These are phyloP conservation scores for Phytophthora palmivora DNA, from an alignment of 352 stramenopile genomes.

Conservation along the genomic window DNA sequence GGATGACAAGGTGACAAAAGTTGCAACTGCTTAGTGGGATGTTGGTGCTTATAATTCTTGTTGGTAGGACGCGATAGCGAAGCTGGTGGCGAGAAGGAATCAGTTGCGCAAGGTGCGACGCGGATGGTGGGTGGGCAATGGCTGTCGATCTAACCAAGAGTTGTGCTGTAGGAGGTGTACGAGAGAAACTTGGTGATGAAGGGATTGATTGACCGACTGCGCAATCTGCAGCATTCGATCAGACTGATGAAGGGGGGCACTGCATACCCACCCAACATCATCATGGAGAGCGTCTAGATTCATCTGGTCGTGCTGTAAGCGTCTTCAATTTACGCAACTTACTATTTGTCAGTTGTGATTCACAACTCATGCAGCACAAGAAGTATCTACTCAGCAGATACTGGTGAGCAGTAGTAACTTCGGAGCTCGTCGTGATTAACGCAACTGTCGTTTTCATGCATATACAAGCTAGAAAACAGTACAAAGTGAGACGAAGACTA, in stretches of 20 bases:
- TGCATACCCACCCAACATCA: conserved; percentile 58
- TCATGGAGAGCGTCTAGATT: conserved; percentile 83
- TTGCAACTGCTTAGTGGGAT: conserved; percentile 3
- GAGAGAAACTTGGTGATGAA: conserved; percentile 90
- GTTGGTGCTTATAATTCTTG: conserved; percentile 2
- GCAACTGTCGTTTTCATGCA: too few species aligned
- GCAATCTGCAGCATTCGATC: conserved; percentile 81
- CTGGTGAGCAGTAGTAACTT: too few species aligned
- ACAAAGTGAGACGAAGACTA: too few species aligned
- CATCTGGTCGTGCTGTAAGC: background rate
- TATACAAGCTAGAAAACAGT: too few species aligned
- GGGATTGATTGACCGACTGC: conserved; percentile 80
- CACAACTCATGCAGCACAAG: too few species aligned
- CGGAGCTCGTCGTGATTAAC: too few species aligned
- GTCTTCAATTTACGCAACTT: conserved; percentile 15
- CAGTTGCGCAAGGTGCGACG: conserved; percentile 65
- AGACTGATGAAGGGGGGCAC: conserved; percentile 73
- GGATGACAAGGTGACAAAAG: conserved; percentile 32
- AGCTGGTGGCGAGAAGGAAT: conserved; percentile 69
- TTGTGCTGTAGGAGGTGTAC: conserved; percentile 70
- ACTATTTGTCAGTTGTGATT: too few species aligned
- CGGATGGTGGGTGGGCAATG: background rate
- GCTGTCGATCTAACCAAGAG: background rate
- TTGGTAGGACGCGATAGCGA: conserved; percentile 53
- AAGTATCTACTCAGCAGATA: too few species aligned